A percentile compares a stretch with the other conserved stretches of the same genome.
Evolutionary conservation across 768 basidiomycete species (phyloP).

Genomic region (Rhodotorula kratochvilovae): DNA sequence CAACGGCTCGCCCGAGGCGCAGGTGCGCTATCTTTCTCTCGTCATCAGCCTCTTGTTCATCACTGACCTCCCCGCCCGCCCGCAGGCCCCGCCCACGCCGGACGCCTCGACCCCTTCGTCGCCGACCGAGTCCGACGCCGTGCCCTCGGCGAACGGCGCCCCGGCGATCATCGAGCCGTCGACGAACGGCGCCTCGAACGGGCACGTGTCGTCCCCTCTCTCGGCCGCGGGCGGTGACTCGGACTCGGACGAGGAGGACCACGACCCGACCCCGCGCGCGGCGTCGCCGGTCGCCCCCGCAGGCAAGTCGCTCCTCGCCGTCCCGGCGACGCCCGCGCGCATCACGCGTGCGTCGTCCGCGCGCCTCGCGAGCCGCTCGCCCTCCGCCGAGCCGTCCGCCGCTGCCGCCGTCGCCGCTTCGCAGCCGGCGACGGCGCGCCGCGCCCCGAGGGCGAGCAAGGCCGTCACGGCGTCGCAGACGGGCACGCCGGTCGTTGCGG

Average conservation of each 20-base stretch:
- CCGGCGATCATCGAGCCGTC: conserved; percentile 5
- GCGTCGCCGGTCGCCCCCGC: too few species aligned
- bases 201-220: background rate
- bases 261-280: too few species aligned
- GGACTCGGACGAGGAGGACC: too few species aligned
- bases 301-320: background rate
- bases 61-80: background rate
- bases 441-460: background rate
- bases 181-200: background rate
- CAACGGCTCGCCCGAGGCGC: background rate
- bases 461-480: background rate
- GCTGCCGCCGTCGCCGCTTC: background rate
- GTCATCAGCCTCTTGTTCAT: too few species aligned
- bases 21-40: background rate
- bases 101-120: background rate
- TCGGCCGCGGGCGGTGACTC: too few species aligned
- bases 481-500: background rate
- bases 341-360: conserved; percentile 13
- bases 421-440: background rate
- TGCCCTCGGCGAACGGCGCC: background rate
- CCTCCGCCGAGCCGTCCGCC: background rate
- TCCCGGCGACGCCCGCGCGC: background rate
- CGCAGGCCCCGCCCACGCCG: background rate
- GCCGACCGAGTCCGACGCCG: background rate
- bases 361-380: conserved; percentile 8